Percentiles rank a stretch among this genome's conserved stretches.
Conservation (phyloP, 139 green algal genomes). For the Pseudopediastrum boryanum region DNA sequence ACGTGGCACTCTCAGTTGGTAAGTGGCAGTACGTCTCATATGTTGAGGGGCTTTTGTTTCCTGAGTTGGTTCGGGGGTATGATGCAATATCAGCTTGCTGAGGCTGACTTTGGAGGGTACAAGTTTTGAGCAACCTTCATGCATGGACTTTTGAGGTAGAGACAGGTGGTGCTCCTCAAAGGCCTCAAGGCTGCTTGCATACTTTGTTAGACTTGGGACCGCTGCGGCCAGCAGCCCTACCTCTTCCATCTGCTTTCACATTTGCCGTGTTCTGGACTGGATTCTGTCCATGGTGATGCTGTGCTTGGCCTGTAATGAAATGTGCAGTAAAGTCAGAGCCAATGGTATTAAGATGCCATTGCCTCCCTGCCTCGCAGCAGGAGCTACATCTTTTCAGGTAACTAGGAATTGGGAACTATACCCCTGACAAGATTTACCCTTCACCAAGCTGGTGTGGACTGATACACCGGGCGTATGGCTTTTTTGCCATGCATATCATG, state of each 20-base stretch:
- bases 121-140: not conserved
- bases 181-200: not conserved
- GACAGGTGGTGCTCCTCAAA: not conserved
- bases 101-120: not conserved
- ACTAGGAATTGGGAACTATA: no score
- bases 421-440: not conserved
- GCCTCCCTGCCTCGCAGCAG: no score
- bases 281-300: no score
- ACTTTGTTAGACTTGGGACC: no score
- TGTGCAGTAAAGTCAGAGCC: no score
- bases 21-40: not conserved
- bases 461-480: not conserved
- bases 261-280: no score
- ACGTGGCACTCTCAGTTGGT: constrained; percentile 19
- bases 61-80: not conserved
- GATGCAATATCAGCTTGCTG: not conserved
- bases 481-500: not conserved
- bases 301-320: no score
- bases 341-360: no score
- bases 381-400: no score
- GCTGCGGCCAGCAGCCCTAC: no score
- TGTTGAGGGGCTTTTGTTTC: not conserved
- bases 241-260: no score
- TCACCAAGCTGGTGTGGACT: not conserved
- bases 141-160: not conserved